Percentiles rank a stretch among this genome's conserved stretches.
These are phyloP conservation scores for Cercospora zeae-maydis DNA, from an alignment of 2,329 filamentous ascomycete species.

Conservation along the genomic window DNA sequence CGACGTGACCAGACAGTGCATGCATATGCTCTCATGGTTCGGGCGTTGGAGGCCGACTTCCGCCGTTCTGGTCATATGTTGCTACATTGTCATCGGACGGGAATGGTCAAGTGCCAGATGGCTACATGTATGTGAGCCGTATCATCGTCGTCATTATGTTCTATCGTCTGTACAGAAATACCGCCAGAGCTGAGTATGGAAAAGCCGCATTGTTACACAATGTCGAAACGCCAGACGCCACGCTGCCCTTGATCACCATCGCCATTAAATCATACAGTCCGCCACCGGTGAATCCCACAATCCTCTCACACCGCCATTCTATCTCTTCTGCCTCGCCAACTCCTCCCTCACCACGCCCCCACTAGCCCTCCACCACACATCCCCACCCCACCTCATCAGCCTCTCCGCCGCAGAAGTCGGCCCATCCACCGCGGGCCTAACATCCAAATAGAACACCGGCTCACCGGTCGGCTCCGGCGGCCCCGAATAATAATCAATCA, in stretches of 20 bases:
- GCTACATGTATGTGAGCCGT: conserved; percentile 5
- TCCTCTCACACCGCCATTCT: not conserved
- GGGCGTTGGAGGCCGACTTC: not conserved
- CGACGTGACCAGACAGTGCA: not conserved
- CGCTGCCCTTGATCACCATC: conserved; percentile 5
- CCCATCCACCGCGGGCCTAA: conserved; percentile 80
- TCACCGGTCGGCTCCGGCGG: conserved; percentile 79
- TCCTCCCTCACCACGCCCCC: conserved; percentile 62
- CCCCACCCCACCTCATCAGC: conserved; percentile 81
- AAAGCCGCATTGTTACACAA: not conserved
- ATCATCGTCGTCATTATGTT: conserved; percentile 9
- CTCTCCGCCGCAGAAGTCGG: conserved; percentile 78
- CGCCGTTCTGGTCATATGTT: not conserved
- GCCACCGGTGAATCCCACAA: not conserved
- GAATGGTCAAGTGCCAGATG: not conserved
- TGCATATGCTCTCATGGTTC: not conserved
- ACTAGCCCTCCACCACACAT: conserved; percentile 88
- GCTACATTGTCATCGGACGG: not conserved
- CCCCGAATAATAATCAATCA: conserved; percentile 68
- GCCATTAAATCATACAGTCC: not conserved
- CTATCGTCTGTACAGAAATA: conserved; percentile 6
- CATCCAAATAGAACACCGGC: conserved; percentile 93
- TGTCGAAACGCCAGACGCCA: conserved; percentile 5
- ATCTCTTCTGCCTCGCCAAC: conserved; percentile 32
- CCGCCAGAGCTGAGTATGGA: not conserved